These are phyloP conservation scores for Trichosporon sp. DNA, from an alignment of 1,284 basidiomycete species.

Conservation along the genomic window DNA sequence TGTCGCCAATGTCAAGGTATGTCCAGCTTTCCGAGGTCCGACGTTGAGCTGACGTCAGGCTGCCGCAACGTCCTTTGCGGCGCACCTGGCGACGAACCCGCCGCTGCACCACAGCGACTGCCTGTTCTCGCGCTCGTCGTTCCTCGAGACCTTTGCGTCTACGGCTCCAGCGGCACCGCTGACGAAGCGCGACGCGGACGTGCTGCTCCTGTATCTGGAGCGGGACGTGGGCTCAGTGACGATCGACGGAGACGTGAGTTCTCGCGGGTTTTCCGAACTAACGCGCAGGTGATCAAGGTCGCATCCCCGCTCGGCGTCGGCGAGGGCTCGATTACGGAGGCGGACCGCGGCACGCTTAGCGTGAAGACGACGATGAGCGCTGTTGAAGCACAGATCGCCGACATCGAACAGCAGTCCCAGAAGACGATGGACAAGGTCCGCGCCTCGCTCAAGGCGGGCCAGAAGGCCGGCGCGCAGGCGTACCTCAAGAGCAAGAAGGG, in stretches of 20 bases:
- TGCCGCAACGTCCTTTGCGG: conserved; percentile 58
- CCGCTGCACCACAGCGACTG: conserved; percentile 58
- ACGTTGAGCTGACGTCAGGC: conserved; percentile 43
- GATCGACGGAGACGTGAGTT: conserved; percentile 61
- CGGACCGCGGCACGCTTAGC: conserved; percentile 42
- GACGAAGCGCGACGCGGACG: conserved; percentile 54
- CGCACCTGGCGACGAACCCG: conserved; percentile 54
- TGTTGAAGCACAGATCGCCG: conserved; percentile 46
- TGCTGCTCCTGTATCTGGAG: conserved; percentile 71
- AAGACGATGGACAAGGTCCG: conserved; percentile 67
- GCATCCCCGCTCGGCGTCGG: conserved; percentile 49
- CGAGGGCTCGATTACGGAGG: conserved; percentile 44
- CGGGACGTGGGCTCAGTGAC: conserved; percentile 66
- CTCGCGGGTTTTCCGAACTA: background rate
- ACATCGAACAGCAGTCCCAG: conserved; percentile 60
- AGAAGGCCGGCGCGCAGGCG: conserved; percentile 66
- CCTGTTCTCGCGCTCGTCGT: conserved; percentile 62
- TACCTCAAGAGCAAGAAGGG: conserved; percentile 74
- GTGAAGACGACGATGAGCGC: conserved; percentile 36
- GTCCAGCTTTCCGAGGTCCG: background rate
- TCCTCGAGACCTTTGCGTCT: conserved; percentile 58
- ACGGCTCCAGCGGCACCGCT: conserved; percentile 8
- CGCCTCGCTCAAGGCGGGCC: conserved; percentile 61
- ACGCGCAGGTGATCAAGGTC: conserved; percentile 68
- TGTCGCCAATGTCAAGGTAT: conserved; percentile 50